phyloP scores from a whole-genome alignment of 768 basidiomycete genomes.

The Termitomyces heimii region DNA sequence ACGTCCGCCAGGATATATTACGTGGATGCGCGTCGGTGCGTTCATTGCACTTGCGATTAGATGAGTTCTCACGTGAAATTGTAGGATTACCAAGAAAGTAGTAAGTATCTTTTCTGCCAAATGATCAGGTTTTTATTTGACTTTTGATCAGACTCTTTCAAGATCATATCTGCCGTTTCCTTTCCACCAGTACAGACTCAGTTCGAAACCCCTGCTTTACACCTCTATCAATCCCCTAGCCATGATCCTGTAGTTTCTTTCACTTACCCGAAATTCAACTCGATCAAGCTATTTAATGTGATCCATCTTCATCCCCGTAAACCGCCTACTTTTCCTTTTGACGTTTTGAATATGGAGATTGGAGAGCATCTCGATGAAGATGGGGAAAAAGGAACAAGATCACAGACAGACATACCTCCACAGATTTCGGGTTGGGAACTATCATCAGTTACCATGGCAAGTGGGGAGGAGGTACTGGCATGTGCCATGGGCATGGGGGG shows the following conservation, averaged over 20 bases:
- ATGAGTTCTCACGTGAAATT: not conserved
- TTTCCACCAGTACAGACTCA: slow-evolving; percentile 33
- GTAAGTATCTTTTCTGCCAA: slow-evolving; percentile 31
- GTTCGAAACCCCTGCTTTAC: slow-evolving; percentile 27
- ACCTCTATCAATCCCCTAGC: slow-evolving; percentile 35
- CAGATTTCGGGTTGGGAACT: slow-evolving; percentile 19
- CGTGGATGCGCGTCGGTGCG: slow-evolving; percentile 60
- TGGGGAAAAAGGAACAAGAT: not conserved
- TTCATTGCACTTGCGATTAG: not conserved
- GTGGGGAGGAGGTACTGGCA: slow-evolving; percentile 25
- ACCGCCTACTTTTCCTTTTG: slow-evolving; percentile 35
- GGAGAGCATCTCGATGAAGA: slow-evolving; percentile 23
- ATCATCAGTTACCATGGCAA: not conserved
- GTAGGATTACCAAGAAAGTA: slow-evolving; percentile 74
- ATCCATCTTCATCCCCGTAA: slow-evolving; percentile 37
- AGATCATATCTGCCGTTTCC: slow-evolving; percentile 44
- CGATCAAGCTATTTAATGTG: slow-evolving; percentile 40
- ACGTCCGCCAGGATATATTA: slow-evolving; percentile 28
- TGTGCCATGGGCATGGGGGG: slow-evolving; percentile 41
- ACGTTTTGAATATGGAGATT: slow-evolving; percentile 17
- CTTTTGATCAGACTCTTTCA: slow-evolving; percentile 54
- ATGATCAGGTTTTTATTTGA: not conserved
- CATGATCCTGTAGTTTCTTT: slow-evolving; percentile 52
- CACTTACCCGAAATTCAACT: slow-evolving; percentile 30
- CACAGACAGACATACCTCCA: slow-evolving; percentile 2